Evolutionary conservation across 805 yeast species (phyloP), one percentile per base, ranked within the genome.

Genomic region (Naumovozyma baii): DNA sequence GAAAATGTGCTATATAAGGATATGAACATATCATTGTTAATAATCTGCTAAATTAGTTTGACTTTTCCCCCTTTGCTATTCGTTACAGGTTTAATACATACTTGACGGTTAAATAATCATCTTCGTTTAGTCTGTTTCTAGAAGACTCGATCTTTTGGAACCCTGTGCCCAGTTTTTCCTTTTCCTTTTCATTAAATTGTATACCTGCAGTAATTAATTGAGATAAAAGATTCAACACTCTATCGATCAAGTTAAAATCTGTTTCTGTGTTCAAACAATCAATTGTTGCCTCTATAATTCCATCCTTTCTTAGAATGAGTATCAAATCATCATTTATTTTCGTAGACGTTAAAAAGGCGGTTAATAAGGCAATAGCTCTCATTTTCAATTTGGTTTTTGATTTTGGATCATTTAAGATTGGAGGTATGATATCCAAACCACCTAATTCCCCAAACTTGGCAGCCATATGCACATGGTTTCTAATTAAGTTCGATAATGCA

Each of bases 401-500:
- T 3, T 31, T 35, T 1, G 38, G 13, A 19, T 52, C 55, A 13
- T 39, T 48, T 18, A 60, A 45, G 2, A 57, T 47, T 10, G 60
- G 59, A 0, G 68, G 59, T 14, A 80, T 53, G 13, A 73, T 50
- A 3, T 65, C 63, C 81, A 94, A 81, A 7, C 96, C 96, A 14
- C 72, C 57, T 3, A 59, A 48, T 22, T 65, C 57, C 31, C 66
- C 73, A 51, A 92, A 90, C 44, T 66, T 55, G 3, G 64, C 61
- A 42, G 76, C 76, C 2, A 78, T 80, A 0, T 62, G 63, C 19
- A 64, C 61, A 53, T 76, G 79, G 62, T 90, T 88, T 54, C 94
- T 75, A 5, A 86, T 61, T 12, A 79, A 66, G 31, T 80, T 77
- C 0, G 94, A 74, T 14, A 90, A 61, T 0, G 96, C 95, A 55